phyloP scores from a whole-genome alignment of 371 early-diverging fungal species.

The Smittium culicis region DNA sequence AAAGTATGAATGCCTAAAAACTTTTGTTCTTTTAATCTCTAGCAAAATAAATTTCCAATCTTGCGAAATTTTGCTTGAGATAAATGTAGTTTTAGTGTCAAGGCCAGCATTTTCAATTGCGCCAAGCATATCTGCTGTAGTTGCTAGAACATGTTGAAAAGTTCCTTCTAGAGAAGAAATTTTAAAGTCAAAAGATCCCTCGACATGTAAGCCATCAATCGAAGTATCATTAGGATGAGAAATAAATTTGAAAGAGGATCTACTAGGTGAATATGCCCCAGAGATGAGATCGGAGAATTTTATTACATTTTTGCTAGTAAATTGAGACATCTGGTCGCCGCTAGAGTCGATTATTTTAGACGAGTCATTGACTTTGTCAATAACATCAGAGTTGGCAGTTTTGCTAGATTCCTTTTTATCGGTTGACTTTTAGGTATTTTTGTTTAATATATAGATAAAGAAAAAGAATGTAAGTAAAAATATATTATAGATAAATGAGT shows the following conservation, averaged over 20 bases:
- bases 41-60: slow-evolving; percentile 65
- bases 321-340: neutral
- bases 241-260: slow-evolving; percentile 17
- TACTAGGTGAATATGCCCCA: neutral
- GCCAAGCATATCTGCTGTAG: slow-evolving; percentile 14
- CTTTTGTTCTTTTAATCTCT: slow-evolving; percentile 45
- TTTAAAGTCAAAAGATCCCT: slow-evolving; percentile 1
- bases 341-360: too few relatives aligned
- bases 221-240: slow-evolving; percentile 20
- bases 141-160: slow-evolving; percentile 19
- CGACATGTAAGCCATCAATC: slow-evolving; percentile 28
- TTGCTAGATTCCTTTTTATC: neutral
- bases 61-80: slow-evolving; percentile 41
- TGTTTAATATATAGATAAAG: too few relatives aligned
- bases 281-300: neutral
- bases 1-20: slow-evolving; percentile 73
- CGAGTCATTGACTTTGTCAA: neutral
- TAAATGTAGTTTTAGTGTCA: slow-evolving; percentile 13
- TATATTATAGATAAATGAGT: too few relatives aligned
- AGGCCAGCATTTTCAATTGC: slow-evolving; percentile 16
- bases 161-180: slow-evolving; percentile 1
- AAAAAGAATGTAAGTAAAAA: too few relatives aligned
- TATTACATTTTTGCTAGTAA: neutral
- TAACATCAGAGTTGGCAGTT: neutral
- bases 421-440: too few relatives aligned